Conservation (phyloP, 202 grass and related monocot species). For the Elaeis oleifera region DNA sequence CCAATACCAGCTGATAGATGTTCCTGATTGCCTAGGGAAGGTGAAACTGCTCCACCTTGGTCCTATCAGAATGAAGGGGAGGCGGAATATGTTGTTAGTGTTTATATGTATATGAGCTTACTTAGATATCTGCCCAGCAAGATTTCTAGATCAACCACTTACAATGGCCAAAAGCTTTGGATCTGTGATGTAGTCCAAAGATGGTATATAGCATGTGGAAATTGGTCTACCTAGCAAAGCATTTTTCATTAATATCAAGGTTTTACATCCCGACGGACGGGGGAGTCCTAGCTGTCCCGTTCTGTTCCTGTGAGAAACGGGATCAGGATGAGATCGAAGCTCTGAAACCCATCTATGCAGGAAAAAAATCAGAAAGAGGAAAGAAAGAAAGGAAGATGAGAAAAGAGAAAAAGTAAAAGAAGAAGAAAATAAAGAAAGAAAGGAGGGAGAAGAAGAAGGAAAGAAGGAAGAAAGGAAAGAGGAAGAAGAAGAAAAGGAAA, state of each 20-base stretch:
- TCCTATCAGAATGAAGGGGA: conserved; percentile 96
- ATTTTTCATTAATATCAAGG: conserved; percentile 8
- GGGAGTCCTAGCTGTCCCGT: too few relatives aligned
- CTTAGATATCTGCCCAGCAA: conserved; percentile 73
- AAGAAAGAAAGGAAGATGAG: too few relatives aligned
- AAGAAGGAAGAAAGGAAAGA: too few relatives aligned
- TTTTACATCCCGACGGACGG: too few relatives aligned
- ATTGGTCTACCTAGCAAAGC: conserved; percentile 91
- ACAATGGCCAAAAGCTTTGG: conserved; percentile 94
- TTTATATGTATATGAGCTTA: conserved; percentile 94
- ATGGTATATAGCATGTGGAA: conserved; percentile 65
- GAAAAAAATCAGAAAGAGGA: too few relatives aligned
- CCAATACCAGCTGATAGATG: conserved; percentile 93
- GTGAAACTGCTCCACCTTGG: conserved; percentile 84
- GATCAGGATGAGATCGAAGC: too few relatives aligned
- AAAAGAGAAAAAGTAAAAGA: too few relatives aligned
- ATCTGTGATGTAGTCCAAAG: conserved; percentile 92
- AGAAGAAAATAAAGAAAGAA: too few relatives aligned
- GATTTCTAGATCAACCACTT: conserved; percentile 90
- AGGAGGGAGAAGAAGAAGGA: too few relatives aligned
- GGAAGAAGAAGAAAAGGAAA: too few relatives aligned
- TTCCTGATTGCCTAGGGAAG: conserved; percentile 79
- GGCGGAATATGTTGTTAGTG: conserved; percentile 84
- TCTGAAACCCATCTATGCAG: too few relatives aligned
- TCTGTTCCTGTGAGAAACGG: too few relatives aligned